Percentiles rank a stretch among this genome's conserved stretches.
Conservation (phyloP, 192 early-diverging fungal species). For the Podila clonocystis region DNA sequence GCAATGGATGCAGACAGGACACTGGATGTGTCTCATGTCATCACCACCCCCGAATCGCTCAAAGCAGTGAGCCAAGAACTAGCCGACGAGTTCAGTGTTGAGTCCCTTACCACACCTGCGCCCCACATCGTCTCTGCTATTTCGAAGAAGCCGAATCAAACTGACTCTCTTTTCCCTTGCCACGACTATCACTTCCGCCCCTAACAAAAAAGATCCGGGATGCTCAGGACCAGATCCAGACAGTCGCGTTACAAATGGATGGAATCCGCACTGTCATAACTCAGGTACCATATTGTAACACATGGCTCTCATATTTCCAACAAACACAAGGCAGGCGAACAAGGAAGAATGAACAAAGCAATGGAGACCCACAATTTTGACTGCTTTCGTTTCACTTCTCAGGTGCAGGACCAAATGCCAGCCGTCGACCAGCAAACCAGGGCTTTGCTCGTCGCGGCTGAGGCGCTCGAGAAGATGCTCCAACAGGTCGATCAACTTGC, state of each 20-base stretch:
- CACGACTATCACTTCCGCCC: too few relatives aligned
- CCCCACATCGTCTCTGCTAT: too few relatives aligned
- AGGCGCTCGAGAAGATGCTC: slow-evolving; percentile 36
- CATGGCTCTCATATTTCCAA: neutral
- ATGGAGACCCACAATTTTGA: neutral
- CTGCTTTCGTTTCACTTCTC: neutral
- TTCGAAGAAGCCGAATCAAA: neutral
- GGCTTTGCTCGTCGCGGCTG: slow-evolving; percentile 14
- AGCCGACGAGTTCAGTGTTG: slow-evolving; percentile 35
- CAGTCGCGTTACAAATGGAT: slow-evolving; percentile 47
- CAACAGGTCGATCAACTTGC: slow-evolving; percentile 27
- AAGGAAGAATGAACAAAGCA: too few relatives aligned
- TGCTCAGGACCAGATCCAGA: slow-evolving; percentile 37
- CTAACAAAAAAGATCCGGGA: slow-evolving; percentile 13
- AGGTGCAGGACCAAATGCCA: slow-evolving; percentile 28
- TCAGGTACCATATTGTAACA: slow-evolving; percentile 13
- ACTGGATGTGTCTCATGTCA: neutral
- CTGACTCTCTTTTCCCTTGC: too few relatives aligned
- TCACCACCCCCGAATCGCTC: neutral
- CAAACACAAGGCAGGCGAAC: neutral
- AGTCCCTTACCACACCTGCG: slow-evolving; percentile 22
- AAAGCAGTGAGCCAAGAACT: slow-evolving; percentile 18
- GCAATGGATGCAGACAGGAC: neutral
- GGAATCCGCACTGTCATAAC: slow-evolving; percentile 17
- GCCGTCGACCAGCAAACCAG: slow-evolving; percentile 21